Evolutionary conservation across 768 basidiomycete species (phyloP).

Genomic region (Pleurotus sapidus): DNA sequence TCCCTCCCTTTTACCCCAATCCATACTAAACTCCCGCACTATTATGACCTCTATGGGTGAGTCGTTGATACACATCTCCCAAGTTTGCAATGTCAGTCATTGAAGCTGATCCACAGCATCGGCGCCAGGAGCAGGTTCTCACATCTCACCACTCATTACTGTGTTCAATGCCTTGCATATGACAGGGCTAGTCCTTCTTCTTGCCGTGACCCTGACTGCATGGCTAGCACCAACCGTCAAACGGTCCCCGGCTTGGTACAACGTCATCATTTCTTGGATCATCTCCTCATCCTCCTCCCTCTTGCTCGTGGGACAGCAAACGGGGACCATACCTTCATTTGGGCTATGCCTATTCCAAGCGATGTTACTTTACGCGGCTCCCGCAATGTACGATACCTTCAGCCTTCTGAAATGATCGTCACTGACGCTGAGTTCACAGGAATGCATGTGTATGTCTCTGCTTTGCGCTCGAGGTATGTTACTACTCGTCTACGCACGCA

Average conservation of each 20-base stretch:
- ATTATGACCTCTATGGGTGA: too few relatives aligned
- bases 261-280: slow-evolving; percentile 18
- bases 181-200: slow-evolving; percentile 2
- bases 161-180: neutral
- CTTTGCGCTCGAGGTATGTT: slow-evolving; percentile 13
- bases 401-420: neutral
- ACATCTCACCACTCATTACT: neutral
- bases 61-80: too few relatives aligned
- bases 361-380: slow-evolving; percentile 20
- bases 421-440: neutral
- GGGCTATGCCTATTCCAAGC: slow-evolving; percentile 22
- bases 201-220: neutral
- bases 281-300: slow-evolving; percentile 20
- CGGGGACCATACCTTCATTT: slow-evolving; percentile 16
- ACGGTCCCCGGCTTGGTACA: slow-evolving; percentile 17
- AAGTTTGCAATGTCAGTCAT: too few relatives aligned
- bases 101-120: too few relatives aligned
- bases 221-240: slow-evolving; percentile 12
- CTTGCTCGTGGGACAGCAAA: slow-evolving; percentile 18
- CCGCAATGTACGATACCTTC: slow-evolving; percentile 15
- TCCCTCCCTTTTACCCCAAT: too few relatives aligned
- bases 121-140: neutral
- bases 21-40: too few relatives aligned
- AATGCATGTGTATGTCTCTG: slow-evolving; percentile 10
- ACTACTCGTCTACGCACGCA: neutral